Evolutionary conservation across 257 asterid genomes (phyloP).

Genomic region (Anisodus acutangulus): DNA sequence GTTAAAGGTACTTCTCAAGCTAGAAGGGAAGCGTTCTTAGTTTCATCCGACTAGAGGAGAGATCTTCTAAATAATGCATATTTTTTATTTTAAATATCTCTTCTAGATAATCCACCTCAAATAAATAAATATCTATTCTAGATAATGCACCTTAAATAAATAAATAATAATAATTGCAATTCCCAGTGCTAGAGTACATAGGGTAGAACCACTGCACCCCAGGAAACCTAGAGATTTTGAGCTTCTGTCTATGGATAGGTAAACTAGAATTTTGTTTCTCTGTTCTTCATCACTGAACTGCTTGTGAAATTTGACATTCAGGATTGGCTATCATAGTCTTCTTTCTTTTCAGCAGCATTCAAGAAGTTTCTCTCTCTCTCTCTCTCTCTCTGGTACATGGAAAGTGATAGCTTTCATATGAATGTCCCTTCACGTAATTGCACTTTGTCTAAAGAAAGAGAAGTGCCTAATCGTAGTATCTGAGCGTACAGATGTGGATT

Average conservation of each 20-base stretch:
- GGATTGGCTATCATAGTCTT: background rate
- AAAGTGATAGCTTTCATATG: background rate
- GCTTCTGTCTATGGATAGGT: slow-evolving; percentile 2
- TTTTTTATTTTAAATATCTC: background rate
- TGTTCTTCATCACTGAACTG: no score
- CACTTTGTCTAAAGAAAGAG: background rate
- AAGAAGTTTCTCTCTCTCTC: background rate
- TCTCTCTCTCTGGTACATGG: background rate
- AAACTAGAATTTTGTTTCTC: background rate
- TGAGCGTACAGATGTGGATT: background rate
- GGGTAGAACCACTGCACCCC: background rate
- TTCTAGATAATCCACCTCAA: background rate
- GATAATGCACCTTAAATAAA: background rate
- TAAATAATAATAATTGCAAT: background rate
- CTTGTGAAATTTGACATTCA: no score
- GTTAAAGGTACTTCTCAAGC: no score
- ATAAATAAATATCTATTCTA: background rate
- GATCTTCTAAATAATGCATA: no score
- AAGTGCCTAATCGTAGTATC: background rate
- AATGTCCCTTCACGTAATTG: background rate
- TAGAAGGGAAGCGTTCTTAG: no score
- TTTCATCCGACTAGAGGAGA: no score
- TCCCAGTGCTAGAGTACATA: background rate
- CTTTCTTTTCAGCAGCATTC: background rate
- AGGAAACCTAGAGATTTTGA: background rate